Base-by-base conservation (phyloP, 768 basidiomycete species). In the Tremella mesenterica region DNA sequence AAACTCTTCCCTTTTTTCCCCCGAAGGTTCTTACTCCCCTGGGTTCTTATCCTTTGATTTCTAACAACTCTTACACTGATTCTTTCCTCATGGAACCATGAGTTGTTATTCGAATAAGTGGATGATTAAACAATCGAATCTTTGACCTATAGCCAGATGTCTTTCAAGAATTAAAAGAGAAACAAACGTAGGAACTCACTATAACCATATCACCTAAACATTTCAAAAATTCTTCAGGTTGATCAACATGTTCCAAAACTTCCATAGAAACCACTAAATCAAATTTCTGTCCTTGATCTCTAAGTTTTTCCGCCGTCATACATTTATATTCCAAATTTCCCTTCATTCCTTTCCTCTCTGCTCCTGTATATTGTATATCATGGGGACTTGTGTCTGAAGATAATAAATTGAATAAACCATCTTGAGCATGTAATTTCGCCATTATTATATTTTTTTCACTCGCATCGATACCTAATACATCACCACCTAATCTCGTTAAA, bases 241-340 rank as follows among this genome's bases (percentile, higher is more conserved):
- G 85, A 69, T 95, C 87, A 47, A 99, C 95, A 67, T 99, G 95
- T 75, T 99, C 95, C 27, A 99, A 70, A 7, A 99, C 93, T 73
- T 99, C 95, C 88, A 97, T 88, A 9, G 91, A 86, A 69, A 90
- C 95, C 13, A 99, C 91, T 18, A 91, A 80, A 70, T 97, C 93
- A 68, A 85, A 97, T 48, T 81, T 81, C 13, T 79, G 70, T 4
- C 83, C 81, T 10, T 78, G 67, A 26, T 63, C 59, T 16, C 87
- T 74, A 3, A 99, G 79, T 0, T 78, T 78, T 67, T 96, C 91
- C 0, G 85, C 88, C 0, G 85, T 77, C 0, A 81, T 78, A 63
- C 87, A 82, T 7, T 81, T 74, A 74, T 96, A 97, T 0, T 76
- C 72, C 23, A 92, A 76, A 1, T 65, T 52, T 4, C 67, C 69